These are phyloP conservation scores for Tylopilus plumbeoviolaceoides DNA, from an alignment of 768 basidiomycete species.

Conservation along the genomic window DNA sequence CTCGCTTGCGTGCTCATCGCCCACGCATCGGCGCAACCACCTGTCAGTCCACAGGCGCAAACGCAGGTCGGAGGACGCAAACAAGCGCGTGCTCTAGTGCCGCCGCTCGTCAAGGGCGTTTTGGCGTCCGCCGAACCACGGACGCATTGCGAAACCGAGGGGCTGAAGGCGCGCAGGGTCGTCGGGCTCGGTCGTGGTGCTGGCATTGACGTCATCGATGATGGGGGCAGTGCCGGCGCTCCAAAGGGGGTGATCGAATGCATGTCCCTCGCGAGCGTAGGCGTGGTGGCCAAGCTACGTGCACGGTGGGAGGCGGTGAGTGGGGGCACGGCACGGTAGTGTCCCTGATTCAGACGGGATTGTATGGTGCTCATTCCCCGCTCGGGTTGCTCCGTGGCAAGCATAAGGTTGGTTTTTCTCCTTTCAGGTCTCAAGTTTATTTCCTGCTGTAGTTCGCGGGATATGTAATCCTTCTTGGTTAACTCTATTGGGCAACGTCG, in stretches of 20 bases:
- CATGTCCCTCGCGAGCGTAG: constrained; percentile 1
- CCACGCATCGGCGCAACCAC: not conserved
- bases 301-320: constrained; percentile 17
- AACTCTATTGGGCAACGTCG: not conserved
- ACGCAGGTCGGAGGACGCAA: not conserved
- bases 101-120: not conserved
- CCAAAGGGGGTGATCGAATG: not conserved
- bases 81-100: not conserved
- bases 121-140: constrained; percentile 2
- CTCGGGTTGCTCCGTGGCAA: not conserved
- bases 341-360: not conserved
- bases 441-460: not conserved
- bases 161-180: not conserved
- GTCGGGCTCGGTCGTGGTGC: not conserved
- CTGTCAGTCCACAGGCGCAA: not conserved
- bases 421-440: not conserved
- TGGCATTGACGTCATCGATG: too few relatives aligned
- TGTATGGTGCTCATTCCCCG: too few relatives aligned
- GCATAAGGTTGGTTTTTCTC: not conserved
- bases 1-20: constrained; percentile 18
- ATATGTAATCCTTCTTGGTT: too few relatives aligned
- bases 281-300: constrained; percentile 21
- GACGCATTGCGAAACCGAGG: constrained; percentile 9
- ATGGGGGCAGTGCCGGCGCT: too few relatives aligned
- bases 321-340: not conserved